These are phyloP conservation scores for Fusarium beomiforme DNA, from an alignment of 2,329 filamentous ascomycete species.

Conservation along the genomic window DNA sequence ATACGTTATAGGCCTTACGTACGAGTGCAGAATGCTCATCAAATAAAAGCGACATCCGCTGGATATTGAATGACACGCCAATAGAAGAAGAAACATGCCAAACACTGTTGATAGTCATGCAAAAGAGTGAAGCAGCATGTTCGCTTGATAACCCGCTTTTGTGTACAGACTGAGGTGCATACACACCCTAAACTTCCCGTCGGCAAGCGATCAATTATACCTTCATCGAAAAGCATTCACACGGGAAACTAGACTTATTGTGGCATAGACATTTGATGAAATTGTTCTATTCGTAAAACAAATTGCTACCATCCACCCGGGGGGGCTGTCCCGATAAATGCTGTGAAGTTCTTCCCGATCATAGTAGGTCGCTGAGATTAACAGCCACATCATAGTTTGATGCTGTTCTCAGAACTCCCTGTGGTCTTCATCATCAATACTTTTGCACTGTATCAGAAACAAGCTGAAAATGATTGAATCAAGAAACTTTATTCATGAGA, in stretches of 20 bases:
- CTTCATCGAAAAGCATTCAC: not conserved
- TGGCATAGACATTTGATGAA: no score
- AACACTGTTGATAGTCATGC: not conserved
- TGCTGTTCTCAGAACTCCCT: no score
- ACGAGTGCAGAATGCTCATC: not conserved
- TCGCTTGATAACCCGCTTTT: not conserved
- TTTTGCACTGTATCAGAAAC: not conserved
- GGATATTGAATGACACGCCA: no score
- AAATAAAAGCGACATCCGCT: not conserved
- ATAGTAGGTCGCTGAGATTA: no score
- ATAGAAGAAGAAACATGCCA: not conserved
- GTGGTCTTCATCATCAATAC: not conserved
- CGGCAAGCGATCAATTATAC: not conserved
- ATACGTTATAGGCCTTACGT: no score
- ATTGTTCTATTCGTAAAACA: no score
- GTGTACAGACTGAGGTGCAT: not conserved
- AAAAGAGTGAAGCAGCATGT: not conserved
- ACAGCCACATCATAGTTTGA: not conserved
- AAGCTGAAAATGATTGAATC: not conserved
- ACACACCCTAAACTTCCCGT: not conserved
- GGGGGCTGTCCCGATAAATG: no score
- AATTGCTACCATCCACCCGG: no score
- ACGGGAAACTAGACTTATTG: no score
- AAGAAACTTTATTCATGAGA: not conserved
- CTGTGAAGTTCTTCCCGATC: no score